These are phyloP conservation scores for Nothomitra cinnamomea DNA, from an alignment of 2,329 filamentous ascomycete species.

Conservation along the genomic window DNA sequence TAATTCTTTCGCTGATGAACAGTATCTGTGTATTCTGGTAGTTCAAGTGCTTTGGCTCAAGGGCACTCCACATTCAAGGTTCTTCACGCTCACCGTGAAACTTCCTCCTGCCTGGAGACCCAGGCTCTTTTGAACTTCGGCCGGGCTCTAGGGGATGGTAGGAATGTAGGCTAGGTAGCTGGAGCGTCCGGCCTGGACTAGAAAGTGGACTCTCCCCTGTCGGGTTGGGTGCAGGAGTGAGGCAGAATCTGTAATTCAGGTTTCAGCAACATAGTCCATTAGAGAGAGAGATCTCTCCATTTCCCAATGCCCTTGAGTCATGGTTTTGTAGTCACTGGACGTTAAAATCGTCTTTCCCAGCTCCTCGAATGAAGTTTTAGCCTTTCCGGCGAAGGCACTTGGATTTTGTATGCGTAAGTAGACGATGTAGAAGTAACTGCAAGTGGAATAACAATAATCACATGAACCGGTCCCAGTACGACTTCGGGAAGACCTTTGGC, in stretches of 20 bases:
- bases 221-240: conserved; percentile 51
- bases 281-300: neutral
- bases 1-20: conserved; percentile 52
- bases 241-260: conserved; percentile 29
- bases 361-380: conserved; percentile 43
- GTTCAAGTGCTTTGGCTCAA: conserved; percentile 56
- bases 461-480: conserved; percentile 16
- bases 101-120: conserved; percentile 55
- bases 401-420: conserved; percentile 25
- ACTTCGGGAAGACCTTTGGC: conserved; percentile 62
- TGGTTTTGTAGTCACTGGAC: conserved; percentile 53
- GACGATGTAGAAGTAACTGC: conserved; percentile 31
- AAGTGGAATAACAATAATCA: conserved; percentile 6
- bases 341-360: conserved; percentile 58
- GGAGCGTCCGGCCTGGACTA: conserved; percentile 52
- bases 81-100: conserved; percentile 67
- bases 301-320: conserved; percentile 40
- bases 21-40: conserved; percentile 62
- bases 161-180: conserved; percentile 68
- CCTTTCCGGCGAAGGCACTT: conserved; percentile 74
- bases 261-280: neutral
- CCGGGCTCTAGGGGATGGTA: conserved; percentile 52
- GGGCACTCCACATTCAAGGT: conserved; percentile 63
- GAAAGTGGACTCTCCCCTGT: conserved; percentile 75
- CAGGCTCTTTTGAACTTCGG: conserved; percentile 57